Base-by-base conservation (phyloP, 768 basidiomycete genomes). In the Mycena crocata region DNA sequence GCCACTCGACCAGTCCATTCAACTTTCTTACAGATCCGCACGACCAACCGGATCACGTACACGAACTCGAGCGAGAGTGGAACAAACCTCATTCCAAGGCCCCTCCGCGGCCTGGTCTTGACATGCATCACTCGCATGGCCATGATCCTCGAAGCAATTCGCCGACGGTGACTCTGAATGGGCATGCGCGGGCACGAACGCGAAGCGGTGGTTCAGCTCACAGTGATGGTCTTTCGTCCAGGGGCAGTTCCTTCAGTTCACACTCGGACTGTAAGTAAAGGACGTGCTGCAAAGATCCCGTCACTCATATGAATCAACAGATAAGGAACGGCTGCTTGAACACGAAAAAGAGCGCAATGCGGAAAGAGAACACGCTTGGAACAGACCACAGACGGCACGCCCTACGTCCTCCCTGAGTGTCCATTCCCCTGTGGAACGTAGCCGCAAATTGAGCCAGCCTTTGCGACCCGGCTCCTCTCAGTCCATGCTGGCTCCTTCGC, bases 341-440 rank as follows among this genome's bases (percentile, higher is more conserved):
- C 58, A 81, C 26, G 83, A 84, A 58, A 74, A 72, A 46, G 87
- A 88, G 56, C 81, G 77, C 49, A 79, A 80, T 49, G 65, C 78
- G 31, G 86, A 87, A 59, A 80, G 83, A 40, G 89, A 89, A 70
- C 81, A 85, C 35, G 82, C 83, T 55, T 88, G 89, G 87, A 89
- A 88, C 72, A 86, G 79, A 66, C 83, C 80, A 14, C 79, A 79
- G 23, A 48, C 71, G 71, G 66, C 71, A 50, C 85, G 84, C n/a
- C 80, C 84, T 21, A 77, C 82, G 5, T 67, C 66, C 2, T 19
- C 59, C 34, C 49, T 49, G 10, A 62, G 82, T 67, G 74, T 84
- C 21, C 78, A 79, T 66, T 82, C 81, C 23, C 75, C 77, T 62
- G 58, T 67, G 59, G 77, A 75, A 55, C 79, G 75, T 28, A 70